These are phyloP conservation scores for Drosera capensis DNA, from an alignment of 148 eudicot species.

Conservation along the genomic window DNA sequence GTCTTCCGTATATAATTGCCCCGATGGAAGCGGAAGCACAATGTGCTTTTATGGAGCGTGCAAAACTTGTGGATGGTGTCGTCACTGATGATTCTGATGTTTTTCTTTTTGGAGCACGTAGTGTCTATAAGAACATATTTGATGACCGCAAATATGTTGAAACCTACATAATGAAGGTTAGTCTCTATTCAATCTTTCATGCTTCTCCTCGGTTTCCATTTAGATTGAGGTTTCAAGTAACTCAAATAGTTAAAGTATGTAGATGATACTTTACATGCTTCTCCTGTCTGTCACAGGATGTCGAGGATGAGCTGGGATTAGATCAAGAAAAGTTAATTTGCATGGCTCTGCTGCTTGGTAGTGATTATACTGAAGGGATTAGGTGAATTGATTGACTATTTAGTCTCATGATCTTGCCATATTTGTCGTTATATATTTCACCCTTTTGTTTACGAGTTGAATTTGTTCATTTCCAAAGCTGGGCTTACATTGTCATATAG, in stretches of 20 bases:
- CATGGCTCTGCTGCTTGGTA: conserved; percentile 95
- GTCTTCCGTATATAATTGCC: conserved; percentile 89
- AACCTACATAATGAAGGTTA: conserved; percentile 84
- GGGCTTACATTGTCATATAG: too few species aligned
- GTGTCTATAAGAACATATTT: conserved; percentile 91
- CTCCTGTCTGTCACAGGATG: conserved; percentile 43
- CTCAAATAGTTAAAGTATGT: not conserved
- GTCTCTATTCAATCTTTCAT: conserved; percentile 1
- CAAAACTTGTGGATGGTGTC: conserved; percentile 94
- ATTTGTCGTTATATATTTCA: not conserved
- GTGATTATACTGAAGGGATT: conserved; percentile 99
- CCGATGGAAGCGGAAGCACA: conserved; percentile 99
- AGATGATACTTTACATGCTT: too few species aligned
- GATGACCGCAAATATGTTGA: conserved; percentile 99
- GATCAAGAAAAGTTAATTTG: conserved; percentile 65
- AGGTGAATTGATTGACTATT: conserved; percentile 28
- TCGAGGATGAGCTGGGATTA: conserved; percentile 86
- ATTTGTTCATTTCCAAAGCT: too few species aligned
- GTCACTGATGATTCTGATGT: conserved; percentile 99
- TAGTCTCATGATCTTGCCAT: not conserved
- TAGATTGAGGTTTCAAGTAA: conserved; percentile 1
- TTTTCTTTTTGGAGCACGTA: conserved; percentile 82
- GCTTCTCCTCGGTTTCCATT: not conserved
- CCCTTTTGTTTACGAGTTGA: too few species aligned
- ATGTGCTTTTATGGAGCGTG: conserved; percentile 92